Conservation (phyloP, 768 basidiomycete genomes). For the Gymnopilus junonius region DNA sequence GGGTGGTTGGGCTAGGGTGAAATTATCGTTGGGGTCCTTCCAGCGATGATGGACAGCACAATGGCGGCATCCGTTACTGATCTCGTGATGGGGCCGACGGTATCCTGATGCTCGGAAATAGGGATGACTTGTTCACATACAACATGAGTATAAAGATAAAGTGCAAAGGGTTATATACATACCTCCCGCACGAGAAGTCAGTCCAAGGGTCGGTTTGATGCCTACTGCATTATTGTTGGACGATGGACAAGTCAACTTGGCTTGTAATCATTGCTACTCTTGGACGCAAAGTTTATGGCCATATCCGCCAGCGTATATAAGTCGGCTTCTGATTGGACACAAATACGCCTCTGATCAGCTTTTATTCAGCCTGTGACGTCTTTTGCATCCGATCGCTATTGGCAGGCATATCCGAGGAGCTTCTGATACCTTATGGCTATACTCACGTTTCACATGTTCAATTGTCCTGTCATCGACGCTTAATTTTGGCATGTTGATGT, state of each 20-base stretch:
- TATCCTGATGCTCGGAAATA: slow-evolving; percentile 58
- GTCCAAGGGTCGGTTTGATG: slow-evolving; percentile 62
- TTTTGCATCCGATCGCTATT: too few species aligned
- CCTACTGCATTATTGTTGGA: slow-evolving; percentile 59
- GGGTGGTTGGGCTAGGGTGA: slow-evolving; percentile 53
- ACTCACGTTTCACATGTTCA: too few species aligned
- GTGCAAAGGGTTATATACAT: background rate
- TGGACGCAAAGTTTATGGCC: too few species aligned
- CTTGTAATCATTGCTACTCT: too few species aligned
- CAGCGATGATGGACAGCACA: slow-evolving; percentile 59
- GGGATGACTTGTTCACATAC: slow-evolving; percentile 49
- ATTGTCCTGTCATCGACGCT: too few species aligned
- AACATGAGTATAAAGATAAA: background rate
- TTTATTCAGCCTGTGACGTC: too few species aligned
- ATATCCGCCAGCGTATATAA: too few species aligned
- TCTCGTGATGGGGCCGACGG: slow-evolving; percentile 59
- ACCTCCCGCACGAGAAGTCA: slow-evolving; percentile 65
- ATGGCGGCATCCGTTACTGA: slow-evolving; percentile 57
- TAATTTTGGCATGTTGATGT: too few species aligned
- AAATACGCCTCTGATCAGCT: too few species aligned
- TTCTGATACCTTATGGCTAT: too few species aligned
- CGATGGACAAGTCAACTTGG: slow-evolving; percentile 54
- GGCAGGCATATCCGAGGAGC: too few species aligned
- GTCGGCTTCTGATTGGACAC: too few species aligned
- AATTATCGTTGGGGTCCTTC: slow-evolving; percentile 57